Conservation (phyloP, 345 rosid genomes). For the Rhizophora mangle region DNA sequence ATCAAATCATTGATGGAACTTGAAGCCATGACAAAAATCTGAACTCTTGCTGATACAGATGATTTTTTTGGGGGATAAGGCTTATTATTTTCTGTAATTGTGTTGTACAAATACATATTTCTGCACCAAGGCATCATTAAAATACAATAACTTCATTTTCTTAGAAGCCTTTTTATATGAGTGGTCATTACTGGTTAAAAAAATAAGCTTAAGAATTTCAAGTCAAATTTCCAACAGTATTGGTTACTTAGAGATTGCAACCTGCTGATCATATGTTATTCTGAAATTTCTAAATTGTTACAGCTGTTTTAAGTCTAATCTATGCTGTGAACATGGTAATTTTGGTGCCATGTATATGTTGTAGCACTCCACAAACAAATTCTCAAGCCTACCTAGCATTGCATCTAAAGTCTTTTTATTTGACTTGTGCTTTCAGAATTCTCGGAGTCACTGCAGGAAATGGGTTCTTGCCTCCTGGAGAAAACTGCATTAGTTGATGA, state of each 20-base stretch:
- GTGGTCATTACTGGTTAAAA: too few species aligned
- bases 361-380: not conserved
- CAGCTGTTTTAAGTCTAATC: not conserved
- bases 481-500: conserved; percentile 64
- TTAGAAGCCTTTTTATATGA: too few species aligned
- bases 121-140: too few species aligned
- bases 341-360: not conserved
- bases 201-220: too few species aligned
- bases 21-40: not conserved
- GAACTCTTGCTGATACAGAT: too few species aligned
- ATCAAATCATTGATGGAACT: not conserved
- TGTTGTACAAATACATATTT: too few species aligned
- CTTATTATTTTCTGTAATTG: too few species aligned
- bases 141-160: too few species aligned
- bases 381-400: not conserved
- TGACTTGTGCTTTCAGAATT: conserved; percentile 55
- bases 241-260: not conserved
- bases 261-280: not conserved
- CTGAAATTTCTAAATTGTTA: not conserved
- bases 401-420: not conserved
- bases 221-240: too few species aligned
- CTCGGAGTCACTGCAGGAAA: conserved; percentile 87
- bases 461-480: conserved; percentile 87
- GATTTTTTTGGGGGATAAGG: too few species aligned
- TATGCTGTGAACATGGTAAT: not conserved